Base-by-base conservation (phyloP, 257 asterid species). In the Penstemon eatonii region DNA sequence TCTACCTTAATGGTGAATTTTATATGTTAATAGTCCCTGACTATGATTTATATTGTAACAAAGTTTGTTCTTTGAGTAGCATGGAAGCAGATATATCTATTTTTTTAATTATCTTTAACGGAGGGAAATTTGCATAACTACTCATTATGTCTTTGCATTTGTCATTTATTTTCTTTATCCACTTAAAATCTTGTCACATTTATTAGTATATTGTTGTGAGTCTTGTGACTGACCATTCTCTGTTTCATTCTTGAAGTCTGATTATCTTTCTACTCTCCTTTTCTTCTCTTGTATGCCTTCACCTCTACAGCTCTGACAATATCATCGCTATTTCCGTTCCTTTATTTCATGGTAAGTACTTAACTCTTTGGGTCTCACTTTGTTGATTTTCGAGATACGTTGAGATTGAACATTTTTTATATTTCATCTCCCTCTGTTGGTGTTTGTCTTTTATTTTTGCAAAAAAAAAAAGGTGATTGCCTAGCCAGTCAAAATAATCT, bases 311-410 rank as follows among this genome's bases (percentile, higher is more conserved):
- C 90, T 72, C 67, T 89, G 73, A 80, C 96, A 7, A 85, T 87
- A 75, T 77, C 92, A 13, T 89, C 96, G 33, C 92, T 89, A 60
- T 89, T 85, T 70, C 95, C 95, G 4, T 89, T 89, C 85, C 87
- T 89, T 37, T 89, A 87, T 73, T 89, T 89, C 72, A 89, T 89
- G 95, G 96, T 87, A 76, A 69, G 87, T 68, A 33, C 36, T 62
- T 66, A 7, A 47, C 68, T 52, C 41, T 50, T 33, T 33, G 25
- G 11, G 8, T 69, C 53, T 64, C 8, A 15, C 33, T 63, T 57
- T 50, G 8, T 40, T 13, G 12, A 40, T 7, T 41, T 15, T 52
- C 56, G 56, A 40, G 50, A 4, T 56, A 40, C 25, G 33, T 25
- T 25, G 33, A 25, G 33, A 25, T 25, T 36, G 9, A 6, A 5